Base-by-base conservation (phyloP, 306 rosid species). In the Prunus mume region DNA sequence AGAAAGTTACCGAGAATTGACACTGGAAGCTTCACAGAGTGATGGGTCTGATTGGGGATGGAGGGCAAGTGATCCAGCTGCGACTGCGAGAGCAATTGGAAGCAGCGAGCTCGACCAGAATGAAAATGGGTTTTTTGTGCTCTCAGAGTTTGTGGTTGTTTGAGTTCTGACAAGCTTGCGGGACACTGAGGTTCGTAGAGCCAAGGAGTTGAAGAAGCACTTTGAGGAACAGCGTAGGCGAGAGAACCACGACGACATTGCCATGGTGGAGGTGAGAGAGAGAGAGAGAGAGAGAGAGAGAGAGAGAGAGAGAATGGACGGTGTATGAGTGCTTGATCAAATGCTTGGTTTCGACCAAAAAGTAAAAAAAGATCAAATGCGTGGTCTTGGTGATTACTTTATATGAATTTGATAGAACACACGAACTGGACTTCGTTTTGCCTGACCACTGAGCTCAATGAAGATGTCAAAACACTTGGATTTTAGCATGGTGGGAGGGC, bases 11-110 rank as follows among this genome's bases (percentile, higher is more conserved):
- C 91, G 79, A 80, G 22, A 38, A 69, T 72, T 69, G 62, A 69
- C 0, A 49, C 64, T 46, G 45, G 89, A 56, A 55, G 86, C 70
- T 32, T 90, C 91, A 6, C 88, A 91, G 9, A 80, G 73, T 51
- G 96, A 85, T 70, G 85, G 84, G 63, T 81, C 71, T 22, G 32
- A 79, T n/a, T 84, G 84, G 54, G 91, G 77, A 15, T 78, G 87
- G 82, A 81, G 86, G 28, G 91, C 81, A 58, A 92, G 83, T 66
- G 97, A 88, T 45, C 87, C 97, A 55, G 88, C 91, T 5, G 91
- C 89, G 71, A 80, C 47, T n/a, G 89, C 94, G 12, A 94, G 82
- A 32, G 89, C 93, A 3, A 89, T 46, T 51, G 97, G 98, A 82
- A 92, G 82, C 67, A 89, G 75, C 9, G 89, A 75, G 76, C 45